These are phyloP conservation scores for Phytophthora tentaculata DNA, from an alignment of 352 stramenopile species.

Conservation along the genomic window DNA sequence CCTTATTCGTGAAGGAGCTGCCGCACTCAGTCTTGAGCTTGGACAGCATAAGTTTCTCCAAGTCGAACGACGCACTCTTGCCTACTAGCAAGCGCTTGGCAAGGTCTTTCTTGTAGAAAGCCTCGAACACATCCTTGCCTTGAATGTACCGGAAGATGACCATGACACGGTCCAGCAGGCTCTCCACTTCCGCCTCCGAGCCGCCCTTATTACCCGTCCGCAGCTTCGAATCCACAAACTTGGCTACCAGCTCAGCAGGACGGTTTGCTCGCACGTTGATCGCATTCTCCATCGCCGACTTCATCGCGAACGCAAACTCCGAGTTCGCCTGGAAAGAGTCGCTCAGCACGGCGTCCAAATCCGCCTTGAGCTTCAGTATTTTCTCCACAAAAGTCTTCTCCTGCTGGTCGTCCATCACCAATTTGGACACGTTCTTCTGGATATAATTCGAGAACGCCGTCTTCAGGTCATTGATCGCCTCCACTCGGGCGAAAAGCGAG, in stretches of 20 bases:
- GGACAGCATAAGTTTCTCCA: constrained; percentile 96
- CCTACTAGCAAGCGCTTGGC: constrained; percentile 96
- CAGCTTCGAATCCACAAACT: constrained; percentile 92
- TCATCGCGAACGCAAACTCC: constrained; percentile 84
- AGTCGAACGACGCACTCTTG: constrained; percentile 91
- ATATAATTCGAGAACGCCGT: constrained; percentile 77
- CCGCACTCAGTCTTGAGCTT: constrained; percentile 99
- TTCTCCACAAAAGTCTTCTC: constrained; percentile 93
- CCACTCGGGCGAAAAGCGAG: constrained; percentile 72
- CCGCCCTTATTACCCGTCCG: constrained; percentile 86
- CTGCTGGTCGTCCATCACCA: constrained; percentile 82
- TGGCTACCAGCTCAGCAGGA: constrained; percentile 91
- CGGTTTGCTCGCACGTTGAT: constrained; percentile 88
- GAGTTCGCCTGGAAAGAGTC: constrained; percentile 78
- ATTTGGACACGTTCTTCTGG: constrained; percentile 70
- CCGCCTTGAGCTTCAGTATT: constrained; percentile 84
- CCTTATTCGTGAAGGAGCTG: constrained; percentile 97
- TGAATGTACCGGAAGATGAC: constrained; percentile 96
- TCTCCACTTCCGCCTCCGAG: constrained; percentile 89
- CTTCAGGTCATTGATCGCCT: constrained; percentile 75
- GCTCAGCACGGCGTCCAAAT: constrained; percentile 81
- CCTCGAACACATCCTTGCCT: constrained; percentile 99
- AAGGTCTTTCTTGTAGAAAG: constrained; percentile 98
- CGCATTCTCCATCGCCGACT: constrained; percentile 90
- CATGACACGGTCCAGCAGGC: constrained; percentile 92